phyloP scores from a whole-genome alignment of 148 eudicot species.

The Arbutus unedo region DNA sequence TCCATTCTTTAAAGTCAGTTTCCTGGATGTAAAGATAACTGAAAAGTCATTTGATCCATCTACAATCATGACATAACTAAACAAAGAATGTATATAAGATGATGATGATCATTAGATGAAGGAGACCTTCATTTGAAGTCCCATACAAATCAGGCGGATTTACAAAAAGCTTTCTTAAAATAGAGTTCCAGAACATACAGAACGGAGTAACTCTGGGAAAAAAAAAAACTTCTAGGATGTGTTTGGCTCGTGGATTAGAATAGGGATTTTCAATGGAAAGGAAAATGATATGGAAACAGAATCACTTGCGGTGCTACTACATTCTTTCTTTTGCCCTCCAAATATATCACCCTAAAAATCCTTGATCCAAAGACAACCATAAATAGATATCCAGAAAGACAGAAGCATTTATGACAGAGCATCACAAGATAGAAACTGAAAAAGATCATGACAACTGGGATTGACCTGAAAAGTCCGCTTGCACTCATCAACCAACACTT shows the following conservation, averaged over 20 bases:
- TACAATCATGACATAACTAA: constrained; percentile 4
- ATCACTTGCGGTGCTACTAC: background rate
- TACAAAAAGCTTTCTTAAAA: constrained; percentile 3
- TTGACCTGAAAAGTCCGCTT: constrained; percentile 67
- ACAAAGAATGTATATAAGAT: background rate
- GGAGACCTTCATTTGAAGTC: background rate
- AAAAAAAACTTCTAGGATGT: background rate
- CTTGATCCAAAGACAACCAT: background rate
- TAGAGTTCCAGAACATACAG: background rate
- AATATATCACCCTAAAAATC: too few species aligned
- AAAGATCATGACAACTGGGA: constrained; percentile 12
- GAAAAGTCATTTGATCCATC: constrained; percentile 27
- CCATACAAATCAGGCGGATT: background rate
- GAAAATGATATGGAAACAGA: background rate
- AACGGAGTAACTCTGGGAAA: background rate
- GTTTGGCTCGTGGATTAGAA: background rate
- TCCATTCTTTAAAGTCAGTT: constrained; percentile 88
- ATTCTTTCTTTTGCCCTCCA: background rate
- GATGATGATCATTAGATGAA: background rate
- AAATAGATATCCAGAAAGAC: constrained; percentile 1
- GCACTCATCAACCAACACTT: constrained; percentile 76
- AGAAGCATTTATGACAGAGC: background rate
- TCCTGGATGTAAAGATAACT: constrained; percentile 51
- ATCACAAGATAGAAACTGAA: background rate
- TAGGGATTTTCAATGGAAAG: background rate